These are phyloP conservation scores for Populus davidiana DNA, from an alignment of 345 rosid species.

Conservation along the genomic window DNA sequence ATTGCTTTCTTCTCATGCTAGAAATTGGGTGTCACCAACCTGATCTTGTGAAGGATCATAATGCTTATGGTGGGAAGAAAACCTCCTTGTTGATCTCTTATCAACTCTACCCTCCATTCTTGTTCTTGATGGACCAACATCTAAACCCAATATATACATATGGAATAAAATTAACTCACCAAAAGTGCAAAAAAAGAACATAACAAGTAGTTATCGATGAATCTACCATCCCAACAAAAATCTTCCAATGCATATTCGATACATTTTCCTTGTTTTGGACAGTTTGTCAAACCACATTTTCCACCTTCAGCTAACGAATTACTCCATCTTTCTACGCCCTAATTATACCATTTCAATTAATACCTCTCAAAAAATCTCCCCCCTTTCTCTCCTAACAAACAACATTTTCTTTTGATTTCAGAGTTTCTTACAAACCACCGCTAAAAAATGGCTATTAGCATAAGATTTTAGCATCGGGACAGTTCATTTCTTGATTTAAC, in stretches of 20 bases:
- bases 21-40: conserved; percentile 15
- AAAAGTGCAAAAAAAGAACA: not conserved
- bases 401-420: not conserved
- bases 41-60: conserved; percentile 37
- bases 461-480: too few species aligned
- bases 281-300: not conserved
- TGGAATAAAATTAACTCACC: not conserved
- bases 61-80: conserved; percentile 4
- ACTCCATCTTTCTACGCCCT: not conserved
- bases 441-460: too few species aligned
- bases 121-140: conserved; percentile 8
- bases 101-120: conserved; percentile 15
- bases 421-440: too few species aligned
- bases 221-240: not conserved
- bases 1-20: not conserved
- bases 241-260: not conserved
- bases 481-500: too few species aligned
- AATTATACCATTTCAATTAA: not conserved
- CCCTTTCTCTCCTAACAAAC: not conserved
- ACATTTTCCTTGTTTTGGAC: not conserved
- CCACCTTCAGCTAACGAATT: too few species aligned
- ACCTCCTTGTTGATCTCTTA: conserved; percentile 31
- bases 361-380: not conserved
- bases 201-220: not conserved
- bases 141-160: too few species aligned